Evolutionary conservation across 1,139 yeast species (phyloP), one percentile per base, ranked within the genome.

Genomic region (Candida labiduridarum): DNA sequence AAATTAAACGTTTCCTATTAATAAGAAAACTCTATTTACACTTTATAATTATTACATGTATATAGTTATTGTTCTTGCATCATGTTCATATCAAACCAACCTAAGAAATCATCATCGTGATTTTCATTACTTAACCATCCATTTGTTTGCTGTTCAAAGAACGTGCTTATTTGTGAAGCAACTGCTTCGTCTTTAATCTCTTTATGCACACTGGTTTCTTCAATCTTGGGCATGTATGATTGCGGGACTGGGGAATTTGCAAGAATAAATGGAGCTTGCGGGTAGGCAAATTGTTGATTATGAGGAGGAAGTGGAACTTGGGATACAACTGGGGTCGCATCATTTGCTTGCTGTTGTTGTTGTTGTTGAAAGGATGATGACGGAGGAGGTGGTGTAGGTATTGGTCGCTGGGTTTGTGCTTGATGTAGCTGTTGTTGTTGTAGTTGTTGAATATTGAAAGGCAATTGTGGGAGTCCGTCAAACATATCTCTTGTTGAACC

Each of bases 11-110:
- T 18, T 18, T 36, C 14, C 18, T 12, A 36, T 36, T 36, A 15
- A 16, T 5, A 12, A 11, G 19, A n/a, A 29, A 44, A 30, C 27
- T 36, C 41, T 45, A 45, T 45, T 27, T 45, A 45, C 46, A 44
- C 16, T 25, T 19, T 22, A 22, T 19, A 19, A 36, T 36, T 18
- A 18, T 10, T 36, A 22, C 18, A 18, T 30, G 34, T 25, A 25
- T 18, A 11, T 27, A 40, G 10, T 31, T 39, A 51, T 22, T 41
- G 49, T 18, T 55, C 49, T 25, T 70, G 65, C 49, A 71, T 64
- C 68, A 74, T 67, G 56, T 72, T 76, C 76, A 72, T 84, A 63
- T 91, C 97, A 73, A 91, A 87, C 97, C 97, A 92, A n/a, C 97
- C 97, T 47, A 92, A 73, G 63, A 92, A 87, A 64, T 91, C 97